Conservation (phyloP, 2,329 filamentous ascomycete species). For the Tolypocladium pustulatum region DNA sequence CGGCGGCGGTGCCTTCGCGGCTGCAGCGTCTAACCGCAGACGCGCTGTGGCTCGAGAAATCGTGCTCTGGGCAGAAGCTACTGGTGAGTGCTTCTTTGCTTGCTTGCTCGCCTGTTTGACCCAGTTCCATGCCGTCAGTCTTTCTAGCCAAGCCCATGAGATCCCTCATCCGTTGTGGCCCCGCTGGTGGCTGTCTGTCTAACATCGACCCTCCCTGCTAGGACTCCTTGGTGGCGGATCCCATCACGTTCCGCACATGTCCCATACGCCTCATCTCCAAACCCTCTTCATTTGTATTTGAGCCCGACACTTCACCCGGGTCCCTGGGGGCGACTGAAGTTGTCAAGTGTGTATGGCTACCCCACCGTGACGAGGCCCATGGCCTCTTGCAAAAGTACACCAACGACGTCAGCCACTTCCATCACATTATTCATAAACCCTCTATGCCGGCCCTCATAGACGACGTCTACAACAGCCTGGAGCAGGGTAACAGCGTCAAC, state of each 20-base stretch:
- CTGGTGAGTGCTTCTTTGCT: conserved; percentile 12
- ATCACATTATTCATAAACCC: conserved; percentile 20
- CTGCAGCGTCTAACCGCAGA: conserved; percentile 22
- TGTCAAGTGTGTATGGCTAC: conserved; percentile 22
- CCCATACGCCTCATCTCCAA: conserved; percentile 20
- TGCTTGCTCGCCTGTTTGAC: background rate
- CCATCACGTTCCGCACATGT: conserved; percentile 20
- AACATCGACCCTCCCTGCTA: conserved; percentile 5
- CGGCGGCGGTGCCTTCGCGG: conserved; percentile 14
- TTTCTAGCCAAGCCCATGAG: background rate
- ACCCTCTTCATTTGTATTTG: conserved; percentile 20
- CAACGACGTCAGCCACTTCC: conserved; percentile 17
- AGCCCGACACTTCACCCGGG: conserved; percentile 12
- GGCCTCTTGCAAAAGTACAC: conserved; percentile 19
- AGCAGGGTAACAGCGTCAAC: conserved; percentile 11
- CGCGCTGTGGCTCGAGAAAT: conserved; percentile 21
- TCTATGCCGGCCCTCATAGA: conserved; percentile 16
- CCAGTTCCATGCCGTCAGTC: background rate
- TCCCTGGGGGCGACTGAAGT: conserved; percentile 14
- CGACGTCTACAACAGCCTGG: conserved; percentile 17
- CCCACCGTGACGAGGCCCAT: conserved; percentile 19
- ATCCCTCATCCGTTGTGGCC: background rate
- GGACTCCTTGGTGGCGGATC: conserved; percentile 19
- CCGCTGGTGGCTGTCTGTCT: background rate
- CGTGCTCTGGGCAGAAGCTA: conserved; percentile 18